These are phyloP conservation scores for Caryopteris hybrid DNA, from an alignment of 305 asterid genomes.

Conservation along the genomic window DNA sequence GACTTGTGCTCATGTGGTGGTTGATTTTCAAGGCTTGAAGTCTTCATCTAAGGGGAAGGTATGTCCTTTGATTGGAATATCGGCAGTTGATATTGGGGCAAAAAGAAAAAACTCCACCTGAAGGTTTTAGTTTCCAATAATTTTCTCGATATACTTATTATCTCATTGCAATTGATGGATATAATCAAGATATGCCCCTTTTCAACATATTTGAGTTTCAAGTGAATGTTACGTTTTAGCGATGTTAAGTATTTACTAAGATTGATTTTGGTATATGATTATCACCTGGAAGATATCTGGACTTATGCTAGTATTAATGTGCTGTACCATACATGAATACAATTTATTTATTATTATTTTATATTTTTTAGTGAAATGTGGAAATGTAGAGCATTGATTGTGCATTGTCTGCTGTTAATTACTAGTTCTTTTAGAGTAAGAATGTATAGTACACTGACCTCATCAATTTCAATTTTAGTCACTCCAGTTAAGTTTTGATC, in stretches of 20 bases:
- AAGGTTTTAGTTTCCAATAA: neutral
- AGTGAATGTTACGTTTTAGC: neutral
- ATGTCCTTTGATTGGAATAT: neutral
- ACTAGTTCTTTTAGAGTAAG: neutral
- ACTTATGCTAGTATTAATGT: neutral
- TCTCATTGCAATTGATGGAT: neutral
- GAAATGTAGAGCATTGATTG: neutral
- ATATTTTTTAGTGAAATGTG: conserved; percentile 3
- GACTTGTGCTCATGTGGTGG: conserved; percentile 91
- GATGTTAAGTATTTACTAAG: neutral
- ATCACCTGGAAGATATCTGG: neutral
- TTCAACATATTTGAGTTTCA: neutral
- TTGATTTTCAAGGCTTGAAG: conserved; percentile 52
- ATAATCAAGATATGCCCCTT: neutral
- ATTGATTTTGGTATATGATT: neutral
- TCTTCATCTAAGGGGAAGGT: conserved; percentile 65
- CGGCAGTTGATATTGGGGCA: neutral
- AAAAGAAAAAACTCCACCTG: neutral
- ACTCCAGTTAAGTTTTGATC: neutral
- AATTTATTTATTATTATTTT: too few relatives aligned
- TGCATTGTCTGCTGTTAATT: neutral
- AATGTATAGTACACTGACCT: neutral
- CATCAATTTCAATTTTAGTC: neutral
- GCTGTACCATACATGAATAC: neutral
- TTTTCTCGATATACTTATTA: neutral